Evolutionary conservation across 1,284 basidiomycete genomes (phyloP).

Genomic region (Ceratobasidium sp.): DNA sequence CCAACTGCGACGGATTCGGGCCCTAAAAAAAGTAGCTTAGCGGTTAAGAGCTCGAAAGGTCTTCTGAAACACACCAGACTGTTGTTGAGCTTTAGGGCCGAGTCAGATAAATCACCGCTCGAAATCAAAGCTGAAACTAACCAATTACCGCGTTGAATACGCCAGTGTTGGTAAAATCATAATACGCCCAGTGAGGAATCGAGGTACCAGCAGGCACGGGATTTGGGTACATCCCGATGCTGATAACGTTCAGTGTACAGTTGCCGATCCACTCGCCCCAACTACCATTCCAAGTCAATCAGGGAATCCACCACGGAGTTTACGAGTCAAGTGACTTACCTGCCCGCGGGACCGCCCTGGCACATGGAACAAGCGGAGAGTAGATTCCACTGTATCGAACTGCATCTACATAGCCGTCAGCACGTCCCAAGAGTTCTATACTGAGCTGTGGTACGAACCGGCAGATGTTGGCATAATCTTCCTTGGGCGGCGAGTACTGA

Average conservation of each 20-base stretch:
- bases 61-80: conserved; percentile 1
- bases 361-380: conserved; percentile 41
- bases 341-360: conserved; percentile 38
- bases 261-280: conserved; percentile 35
- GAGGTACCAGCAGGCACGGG: conserved; percentile 25
- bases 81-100: conserved; percentile 8
- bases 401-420: conserved; percentile 25
- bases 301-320: too few species aligned
- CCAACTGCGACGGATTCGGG: conserved; percentile 18
- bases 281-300: conserved; percentile 7
- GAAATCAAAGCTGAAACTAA: background rate
- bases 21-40: background rate
- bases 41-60: background rate
- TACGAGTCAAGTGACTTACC: background rate
- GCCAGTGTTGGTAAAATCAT: conserved; percentile 14
- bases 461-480: conserved; percentile 34
- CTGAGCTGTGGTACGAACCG: background rate
- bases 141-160: conserved; percentile 34
- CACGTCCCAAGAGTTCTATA: background rate
- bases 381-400: conserved; percentile 40
- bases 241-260: conserved; percentile 23
- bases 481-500: conserved; percentile 32
- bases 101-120: background rate
- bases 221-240: conserved; percentile 22
- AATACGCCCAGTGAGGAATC: conserved; percentile 39